Conservation (phyloP, 2,329 filamentous ascomycete genomes). For the Lecanicillium sp. region DNA sequence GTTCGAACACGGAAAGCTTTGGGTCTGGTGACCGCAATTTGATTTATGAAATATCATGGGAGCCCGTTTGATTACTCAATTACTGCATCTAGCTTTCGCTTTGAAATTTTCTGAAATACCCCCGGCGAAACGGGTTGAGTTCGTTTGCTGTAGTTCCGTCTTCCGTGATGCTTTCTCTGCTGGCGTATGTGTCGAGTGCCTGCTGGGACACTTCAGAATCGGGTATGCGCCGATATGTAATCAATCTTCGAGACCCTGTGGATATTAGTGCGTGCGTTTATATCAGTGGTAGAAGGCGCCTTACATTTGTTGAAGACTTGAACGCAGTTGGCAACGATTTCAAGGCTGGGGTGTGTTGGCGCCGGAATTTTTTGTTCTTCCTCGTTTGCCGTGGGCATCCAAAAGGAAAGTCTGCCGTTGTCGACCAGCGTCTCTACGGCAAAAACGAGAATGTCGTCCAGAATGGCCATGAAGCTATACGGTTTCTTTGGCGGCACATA, state of each 20-base stretch:
- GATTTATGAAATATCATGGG: slow-evolving; percentile 8
- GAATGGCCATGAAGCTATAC: slow-evolving; percentile 86
- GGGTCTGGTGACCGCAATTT: neutral
- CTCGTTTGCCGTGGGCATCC: slow-evolving; percentile 91
- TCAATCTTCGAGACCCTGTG: slow-evolving; percentile 76
- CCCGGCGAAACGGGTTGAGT: slow-evolving; percentile 53
- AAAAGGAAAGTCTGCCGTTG: slow-evolving; percentile 77
- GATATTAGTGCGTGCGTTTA: slow-evolving; percentile 14
- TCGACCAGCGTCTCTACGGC: slow-evolving; percentile 70
- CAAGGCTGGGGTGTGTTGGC: slow-evolving; percentile 69
- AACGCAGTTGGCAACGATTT: slow-evolving; percentile 68
- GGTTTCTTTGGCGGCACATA: slow-evolving; percentile 86
- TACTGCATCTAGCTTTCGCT: slow-evolving; percentile 22
- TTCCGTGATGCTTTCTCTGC: slow-evolving; percentile 23
- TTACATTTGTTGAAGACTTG: slow-evolving; percentile 87
- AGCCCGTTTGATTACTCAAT: slow-evolving; percentile 3
- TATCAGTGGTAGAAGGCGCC: slow-evolving; percentile 16
- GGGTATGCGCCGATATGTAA: slow-evolving; percentile 72
- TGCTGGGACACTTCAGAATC: slow-evolving; percentile 48
- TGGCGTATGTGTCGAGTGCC: slow-evolving; percentile 33
- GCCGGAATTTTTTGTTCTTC: slow-evolving; percentile 70
- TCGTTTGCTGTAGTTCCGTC: slow-evolving; percentile 50
- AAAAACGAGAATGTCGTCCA: slow-evolving; percentile 84
- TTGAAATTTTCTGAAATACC: slow-evolving; percentile 53
- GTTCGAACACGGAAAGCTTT: no score